phyloP scores from a whole-genome alignment of 257 asterid genomes.

The Jacaranda mimosifolia region DNA sequence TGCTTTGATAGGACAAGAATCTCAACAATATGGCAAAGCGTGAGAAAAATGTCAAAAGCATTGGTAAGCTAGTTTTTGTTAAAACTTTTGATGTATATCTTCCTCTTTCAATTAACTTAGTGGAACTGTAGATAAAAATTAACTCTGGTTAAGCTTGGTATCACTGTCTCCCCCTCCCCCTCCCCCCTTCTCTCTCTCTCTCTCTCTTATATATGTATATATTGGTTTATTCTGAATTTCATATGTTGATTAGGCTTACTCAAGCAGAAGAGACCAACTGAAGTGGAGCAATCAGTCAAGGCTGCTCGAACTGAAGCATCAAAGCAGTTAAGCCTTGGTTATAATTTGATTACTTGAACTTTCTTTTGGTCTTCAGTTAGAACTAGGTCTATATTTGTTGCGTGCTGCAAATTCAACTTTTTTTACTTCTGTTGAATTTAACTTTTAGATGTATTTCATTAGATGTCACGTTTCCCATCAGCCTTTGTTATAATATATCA shows the following conservation, averaged over 20 bases:
- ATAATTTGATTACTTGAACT: conserved; percentile 19
- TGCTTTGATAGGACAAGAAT: conserved; percentile 74
- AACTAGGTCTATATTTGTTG: conserved; percentile 12
- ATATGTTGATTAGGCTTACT: conserved; percentile 67
- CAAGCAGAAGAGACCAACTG: conserved; percentile 90
- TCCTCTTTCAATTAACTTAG: background rate
- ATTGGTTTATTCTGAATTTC: conserved; percentile 37
- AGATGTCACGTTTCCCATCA: background rate
- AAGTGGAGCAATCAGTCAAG: conserved; percentile 72
- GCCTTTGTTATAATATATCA: background rate
- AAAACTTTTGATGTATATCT: conserved; percentile 14
- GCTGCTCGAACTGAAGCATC: conserved; percentile 75
- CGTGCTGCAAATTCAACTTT: background rate
- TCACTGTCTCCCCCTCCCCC: too few species aligned
- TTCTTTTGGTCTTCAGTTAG: conserved; percentile 21
- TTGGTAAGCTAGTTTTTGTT: conserved; percentile 59
- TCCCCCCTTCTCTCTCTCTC: background rate
- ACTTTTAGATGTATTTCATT: conserved; percentile 4
- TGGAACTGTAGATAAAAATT: conserved; percentile 4
- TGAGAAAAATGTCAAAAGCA: conserved; percentile 82
- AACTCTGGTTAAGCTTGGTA: conserved; percentile 18
- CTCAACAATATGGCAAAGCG: conserved; percentile 69
- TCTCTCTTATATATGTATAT: background rate
- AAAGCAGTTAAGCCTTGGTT: conserved; percentile 75
- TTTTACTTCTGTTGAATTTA: background rate